Evolutionary conservation across 202 grass and related monocot species (phyloP), one percentile per base, ranked within the genome.

Genomic region (Hordeum pubiflorum): DNA sequence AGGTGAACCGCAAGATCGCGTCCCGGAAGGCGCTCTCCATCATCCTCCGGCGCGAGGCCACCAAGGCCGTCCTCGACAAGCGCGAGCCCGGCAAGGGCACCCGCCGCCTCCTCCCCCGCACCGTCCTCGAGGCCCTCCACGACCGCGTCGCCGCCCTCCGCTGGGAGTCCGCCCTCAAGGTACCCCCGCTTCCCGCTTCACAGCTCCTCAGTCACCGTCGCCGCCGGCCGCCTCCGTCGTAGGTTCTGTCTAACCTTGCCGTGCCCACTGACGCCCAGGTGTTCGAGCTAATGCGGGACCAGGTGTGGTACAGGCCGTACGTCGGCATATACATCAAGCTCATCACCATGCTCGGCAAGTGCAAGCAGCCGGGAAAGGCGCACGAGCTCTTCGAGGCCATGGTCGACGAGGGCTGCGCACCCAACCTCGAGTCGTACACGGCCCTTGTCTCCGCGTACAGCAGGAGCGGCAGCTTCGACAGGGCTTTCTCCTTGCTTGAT

Each of bases 131-230:
- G 82, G 92, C 92, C 10, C 87, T 99, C 17, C 96, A 99, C 71
- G 92, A 99, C 3, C 89, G 96, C 46, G 39, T 95, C 59, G 86
- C 88, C 13, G 83, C 90, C 17, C 92, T 93, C 44, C 85, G 92
- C 22, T 99, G 90, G 89, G 90, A 99, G n/a, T 99, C 96, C 31
- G 89, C 96, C 1, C 92, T 99, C 87, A 90, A 95, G 90, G 95
- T 41, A 41, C 63, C 43, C 41, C 1, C 2, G 10, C 14, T 17
- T 36, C 40, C 17, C 22, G 33, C 20, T n/a, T 17, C 5, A 37
- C 18, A 20, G 4, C 44, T 46, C 38, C 64, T 18, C 26, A 15
- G 12, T 66, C 43, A 52, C 10, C 17, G 4, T 4, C 31, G 5
- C 31, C 31, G 31, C 31, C 1, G 1, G 14, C 44, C 48, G 31